Percentiles rank a stretch among this genome's conserved stretches.
Conservation (phyloP, 352 stramenopile species). For the Peronospora destructor region DNA sequence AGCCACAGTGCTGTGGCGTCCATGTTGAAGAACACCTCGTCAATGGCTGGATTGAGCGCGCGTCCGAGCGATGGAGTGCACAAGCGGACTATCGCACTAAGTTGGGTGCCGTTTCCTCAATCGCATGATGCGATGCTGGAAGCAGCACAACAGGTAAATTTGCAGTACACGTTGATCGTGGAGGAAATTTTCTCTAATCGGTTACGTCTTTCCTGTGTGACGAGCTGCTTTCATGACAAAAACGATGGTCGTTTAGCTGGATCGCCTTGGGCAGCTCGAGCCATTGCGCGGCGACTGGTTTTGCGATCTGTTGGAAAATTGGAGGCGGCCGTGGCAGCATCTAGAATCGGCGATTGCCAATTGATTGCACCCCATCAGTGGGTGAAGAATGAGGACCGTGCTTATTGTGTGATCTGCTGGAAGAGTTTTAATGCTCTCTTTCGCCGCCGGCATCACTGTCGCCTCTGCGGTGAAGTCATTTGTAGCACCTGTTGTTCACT, state of each 20-base stretch:
- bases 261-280: slow-evolving; percentile 26
- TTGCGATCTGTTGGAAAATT: slow-evolving; percentile 41
- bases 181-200: slow-evolving; percentile 46
- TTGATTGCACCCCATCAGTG: slow-evolving; percentile 46
- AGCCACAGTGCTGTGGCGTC: slow-evolving; percentile 13
- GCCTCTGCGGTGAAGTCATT: slow-evolving; percentile 57
- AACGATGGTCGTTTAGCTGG: slow-evolving; percentile 23
- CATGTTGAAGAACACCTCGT: slow-evolving; percentile 13
- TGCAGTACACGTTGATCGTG: slow-evolving; percentile 62
- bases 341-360: slow-evolving; percentile 38
- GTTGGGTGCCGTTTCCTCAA: slow-evolving; percentile 45
- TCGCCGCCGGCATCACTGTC: slow-evolving; percentile 55
- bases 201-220: slow-evolving; percentile 49
- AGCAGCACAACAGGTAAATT: slow-evolving; percentile 28
- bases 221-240: slow-evolving; percentile 47
- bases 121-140: slow-evolving; percentile 27
- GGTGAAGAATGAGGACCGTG: slow-evolving; percentile 56
- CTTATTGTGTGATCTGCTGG: slow-evolving; percentile 54
- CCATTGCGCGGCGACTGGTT: slow-evolving; percentile 43
- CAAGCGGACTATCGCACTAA: slow-evolving; percentile 53
- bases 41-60: slow-evolving; percentile 19
- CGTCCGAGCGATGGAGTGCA: slow-evolving; percentile 41
- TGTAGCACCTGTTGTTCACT: slow-evolving; percentile 48
- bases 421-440: slow-evolving; percentile 56
- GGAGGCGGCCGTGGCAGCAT: slow-evolving; percentile 40